Base-by-base conservation (phyloP, 2,329 filamentous ascomycete species). In the Magnaporthiopsis incrustans region DNA sequence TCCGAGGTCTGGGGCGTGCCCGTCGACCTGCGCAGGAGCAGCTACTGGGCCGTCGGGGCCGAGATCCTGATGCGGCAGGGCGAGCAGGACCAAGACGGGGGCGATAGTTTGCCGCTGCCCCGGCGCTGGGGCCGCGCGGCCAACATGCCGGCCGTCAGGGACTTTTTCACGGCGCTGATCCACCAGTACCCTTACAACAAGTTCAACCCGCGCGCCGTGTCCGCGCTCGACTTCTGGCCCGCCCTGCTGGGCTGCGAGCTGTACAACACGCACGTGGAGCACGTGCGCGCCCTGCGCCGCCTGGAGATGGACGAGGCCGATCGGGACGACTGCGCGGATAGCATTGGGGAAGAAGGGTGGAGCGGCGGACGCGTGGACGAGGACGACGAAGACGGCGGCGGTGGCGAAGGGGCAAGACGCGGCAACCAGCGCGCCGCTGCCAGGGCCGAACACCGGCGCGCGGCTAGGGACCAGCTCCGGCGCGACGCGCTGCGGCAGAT, bases 201-300 rank as follows among this genome's bases (percentile, higher is more conserved):
- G 69, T 79, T 80, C 66, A 79, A 82, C 6, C 85, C 86, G 0
- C 77, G 84, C 62, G 77, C 80, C 3, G 76, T 88, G 57, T 89
- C 85, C 67, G 86, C 90, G 14, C 72, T 90, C 53, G 87, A 91
- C 66, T 96, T 97, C 73, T 93, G 92, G 77, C 87, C 90, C 18
- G 89, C 89, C 18, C 84, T 96, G 77, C 88, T 94, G 69, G 87
- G 87, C 61, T 84, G 92, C 59, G 94, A 95, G 84, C 83, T 97
- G 62, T 93, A 91, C 73, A 85, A 89, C 66, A 79, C 87, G 1
- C 85, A 90, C 70, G 80, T 85, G 60, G 86, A 86, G 77, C 83
- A 83, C 70, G 77, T 74, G 64, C 71, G 72, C 62, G 81, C 75
- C 14, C 70, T 83, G 53, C 73, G 77, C 63, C 73, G 71, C 14